Conservation (phyloP, 805 yeast species). For the Barnettozyma salicaria region DNA sequence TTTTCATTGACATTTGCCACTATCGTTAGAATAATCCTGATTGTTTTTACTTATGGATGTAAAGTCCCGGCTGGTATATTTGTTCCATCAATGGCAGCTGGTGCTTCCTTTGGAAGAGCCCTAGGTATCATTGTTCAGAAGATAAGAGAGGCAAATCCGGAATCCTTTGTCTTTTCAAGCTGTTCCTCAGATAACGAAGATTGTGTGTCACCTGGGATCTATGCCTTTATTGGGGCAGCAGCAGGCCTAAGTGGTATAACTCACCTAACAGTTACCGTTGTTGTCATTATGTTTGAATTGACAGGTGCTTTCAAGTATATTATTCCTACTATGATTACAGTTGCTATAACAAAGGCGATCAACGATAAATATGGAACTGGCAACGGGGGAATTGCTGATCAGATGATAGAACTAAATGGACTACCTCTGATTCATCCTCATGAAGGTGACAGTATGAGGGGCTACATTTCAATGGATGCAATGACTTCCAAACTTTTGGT, state of each 20-base stretch:
- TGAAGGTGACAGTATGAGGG: constrained; percentile 57
- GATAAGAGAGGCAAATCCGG: constrained; percentile 35
- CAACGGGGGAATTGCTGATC: constrained; percentile 86
- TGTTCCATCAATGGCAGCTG: constrained; percentile 95
- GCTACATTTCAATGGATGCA: constrained; percentile 44
- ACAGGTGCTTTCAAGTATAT: constrained; percentile 93
- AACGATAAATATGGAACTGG: constrained; percentile 62
- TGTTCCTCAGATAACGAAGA: constrained; percentile 37
- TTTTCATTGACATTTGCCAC: constrained; percentile 65
- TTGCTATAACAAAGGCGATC: constrained; percentile 79
- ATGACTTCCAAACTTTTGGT: constrained; percentile 47
- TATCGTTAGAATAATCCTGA: constrained; percentile 58
- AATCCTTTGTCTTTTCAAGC: constrained; percentile 28
- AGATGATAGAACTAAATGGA: constrained; percentile 85
- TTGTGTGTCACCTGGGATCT: constrained; percentile 89
- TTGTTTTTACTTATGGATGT: constrained; percentile 83
- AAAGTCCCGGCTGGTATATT: constrained; percentile 97
- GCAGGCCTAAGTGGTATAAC: constrained; percentile 94
- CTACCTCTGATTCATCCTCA: constrained; percentile 74
- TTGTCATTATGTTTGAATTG: constrained; percentile 89
- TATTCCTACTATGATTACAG: constrained; percentile 94
- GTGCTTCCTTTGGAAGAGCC: constrained; percentile 90
- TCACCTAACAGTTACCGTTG: constrained; percentile 86
- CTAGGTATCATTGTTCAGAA: constrained; percentile 68
- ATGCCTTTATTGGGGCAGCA: constrained; percentile 94